A percentile compares a stretch with the other conserved stretches of the same genome.
These are phyloP conservation scores for Coemansia sp. DNA, from an alignment of 371 early-diverging fungal genomes.

Conservation along the genomic window DNA sequence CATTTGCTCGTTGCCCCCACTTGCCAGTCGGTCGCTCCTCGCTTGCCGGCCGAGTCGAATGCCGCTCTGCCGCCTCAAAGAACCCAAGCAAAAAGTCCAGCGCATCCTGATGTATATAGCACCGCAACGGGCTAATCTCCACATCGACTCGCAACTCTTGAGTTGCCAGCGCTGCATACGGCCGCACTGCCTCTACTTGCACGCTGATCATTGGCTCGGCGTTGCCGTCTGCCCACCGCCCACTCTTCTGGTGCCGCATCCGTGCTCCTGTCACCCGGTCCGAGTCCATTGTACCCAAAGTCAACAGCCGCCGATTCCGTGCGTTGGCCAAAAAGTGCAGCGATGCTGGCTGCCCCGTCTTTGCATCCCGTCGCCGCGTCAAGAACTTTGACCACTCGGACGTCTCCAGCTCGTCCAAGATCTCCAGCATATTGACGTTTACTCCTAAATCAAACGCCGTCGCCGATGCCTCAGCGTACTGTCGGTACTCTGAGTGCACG, in stretches of 20 bases:
- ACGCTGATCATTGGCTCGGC: constrained; percentile 46
- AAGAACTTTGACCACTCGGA: constrained; percentile 54
- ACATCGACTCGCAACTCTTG: constrained; percentile 53
- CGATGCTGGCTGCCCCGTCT: constrained; percentile 44
- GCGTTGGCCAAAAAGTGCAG: constrained; percentile 40
- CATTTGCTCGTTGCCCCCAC: constrained; percentile 8
- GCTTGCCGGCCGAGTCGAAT: constrained; percentile 1
- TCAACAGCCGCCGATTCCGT: constrained; percentile 47
- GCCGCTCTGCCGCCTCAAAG: constrained; percentile 56
- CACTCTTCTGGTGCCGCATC: constrained; percentile 39
- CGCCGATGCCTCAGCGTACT: constrained; percentile 37
- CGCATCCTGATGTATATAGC: constrained; percentile 94
- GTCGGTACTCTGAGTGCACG: constrained; percentile 41
- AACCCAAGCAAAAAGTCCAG: constrained; percentile 78
- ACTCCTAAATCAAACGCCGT: constrained; percentile 41
- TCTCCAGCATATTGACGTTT: constrained; percentile 44
- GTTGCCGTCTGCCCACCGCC: constrained; percentile 39
- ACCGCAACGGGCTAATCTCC: constrained; percentile 73
- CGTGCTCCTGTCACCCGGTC: constrained; percentile 37
- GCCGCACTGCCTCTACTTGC: constrained; percentile 47
- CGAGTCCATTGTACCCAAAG: constrained; percentile 38
- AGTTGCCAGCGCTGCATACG: constrained; percentile 38
- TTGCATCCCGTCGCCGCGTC: constrained; percentile 46
- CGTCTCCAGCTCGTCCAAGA: constrained; percentile 49
- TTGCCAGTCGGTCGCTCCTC: neutral